A percentile compares a stretch with the other conserved stretches of the same genome.
Conservation (phyloP, 345 rosid genomes). For the Melaleuca quinquenervia region DNA sequence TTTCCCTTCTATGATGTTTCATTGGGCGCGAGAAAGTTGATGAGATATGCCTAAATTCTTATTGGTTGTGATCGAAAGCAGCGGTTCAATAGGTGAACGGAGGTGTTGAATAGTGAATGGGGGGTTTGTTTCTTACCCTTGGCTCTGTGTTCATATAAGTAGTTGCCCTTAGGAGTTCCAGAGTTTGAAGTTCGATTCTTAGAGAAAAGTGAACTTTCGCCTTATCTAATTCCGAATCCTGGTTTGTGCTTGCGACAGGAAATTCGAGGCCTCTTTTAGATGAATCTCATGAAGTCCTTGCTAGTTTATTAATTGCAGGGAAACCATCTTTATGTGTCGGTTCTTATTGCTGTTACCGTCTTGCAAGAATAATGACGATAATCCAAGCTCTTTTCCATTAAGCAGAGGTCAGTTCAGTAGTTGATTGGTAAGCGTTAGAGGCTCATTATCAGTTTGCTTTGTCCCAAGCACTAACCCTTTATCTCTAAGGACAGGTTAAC, state of each 20-base stretch:
- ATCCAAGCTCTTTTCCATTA: not conserved
- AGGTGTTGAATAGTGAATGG: not conserved
- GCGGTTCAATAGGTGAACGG: not conserved
- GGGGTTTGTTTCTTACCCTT: not conserved
- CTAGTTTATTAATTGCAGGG: not conserved
- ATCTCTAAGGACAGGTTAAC: not conserved
- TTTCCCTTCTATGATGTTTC: too few species aligned
- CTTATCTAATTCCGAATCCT: not conserved
- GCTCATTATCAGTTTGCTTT: not conserved
- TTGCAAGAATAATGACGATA: not conserved
- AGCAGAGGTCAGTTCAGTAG: not conserved
- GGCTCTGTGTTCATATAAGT: not conserved
- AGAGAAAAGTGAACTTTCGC: not conserved
- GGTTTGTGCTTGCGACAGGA: not conserved
- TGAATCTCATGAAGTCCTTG: not conserved
- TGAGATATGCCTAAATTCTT: not conserved
- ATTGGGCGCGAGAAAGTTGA: not conserved
- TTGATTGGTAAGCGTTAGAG: accelerated
- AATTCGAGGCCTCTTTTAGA: not conserved
- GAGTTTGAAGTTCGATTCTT: not conserved
- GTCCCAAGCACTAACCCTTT: not conserved
- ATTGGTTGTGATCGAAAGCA: not conserved
- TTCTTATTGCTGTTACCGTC: not conserved
- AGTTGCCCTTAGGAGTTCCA: not conserved
- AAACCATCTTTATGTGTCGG: not conserved